Evolutionary conservation across 352 stramenopile genomes (phyloP).

Genomic region (Globisporangium middletonii): DNA sequence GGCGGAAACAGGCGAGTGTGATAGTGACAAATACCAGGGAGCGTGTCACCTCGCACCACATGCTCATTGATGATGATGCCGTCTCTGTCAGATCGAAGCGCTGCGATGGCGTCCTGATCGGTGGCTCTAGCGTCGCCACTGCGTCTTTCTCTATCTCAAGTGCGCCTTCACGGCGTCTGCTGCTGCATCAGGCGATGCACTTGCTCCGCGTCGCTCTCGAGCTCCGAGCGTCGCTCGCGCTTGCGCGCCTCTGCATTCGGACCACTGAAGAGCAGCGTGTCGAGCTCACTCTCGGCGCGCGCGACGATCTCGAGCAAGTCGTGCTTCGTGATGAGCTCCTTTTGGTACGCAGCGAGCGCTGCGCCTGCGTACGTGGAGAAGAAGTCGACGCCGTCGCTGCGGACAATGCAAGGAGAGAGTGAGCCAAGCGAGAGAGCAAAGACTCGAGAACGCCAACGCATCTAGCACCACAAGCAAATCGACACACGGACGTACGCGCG

Average conservation of each 20-base stretch:
- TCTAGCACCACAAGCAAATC: no score
- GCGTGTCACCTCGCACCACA: no score
- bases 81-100: no score
- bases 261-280: constrained; percentile 40
- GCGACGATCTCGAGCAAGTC: constrained; percentile 43
- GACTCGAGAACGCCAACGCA: no score
- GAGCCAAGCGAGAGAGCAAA: neutral
- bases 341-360: constrained; percentile 45
- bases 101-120: no score
- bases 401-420: neutral
- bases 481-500: constrained; percentile 29
- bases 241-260: constrained; percentile 31
- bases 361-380: constrained; percentile 69
- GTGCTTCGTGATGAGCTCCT: constrained; percentile 43
- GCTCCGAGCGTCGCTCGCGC: constrained; percentile 27
- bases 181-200: constrained; percentile 17
- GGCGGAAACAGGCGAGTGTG: no score
- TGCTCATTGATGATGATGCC: no score
- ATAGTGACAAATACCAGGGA: no score
- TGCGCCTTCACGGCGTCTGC: neutral
- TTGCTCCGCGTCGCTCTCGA: constrained; percentile 33
- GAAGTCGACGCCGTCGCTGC: constrained; percentile 65
- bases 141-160: no score
- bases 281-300: constrained; percentile 38
- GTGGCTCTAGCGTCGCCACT: no score